Percentiles rank a stretch among this genome's conserved stretches.
Conservation (phyloP, 208 protist species). For the Zelonia costaricensis region DNA sequence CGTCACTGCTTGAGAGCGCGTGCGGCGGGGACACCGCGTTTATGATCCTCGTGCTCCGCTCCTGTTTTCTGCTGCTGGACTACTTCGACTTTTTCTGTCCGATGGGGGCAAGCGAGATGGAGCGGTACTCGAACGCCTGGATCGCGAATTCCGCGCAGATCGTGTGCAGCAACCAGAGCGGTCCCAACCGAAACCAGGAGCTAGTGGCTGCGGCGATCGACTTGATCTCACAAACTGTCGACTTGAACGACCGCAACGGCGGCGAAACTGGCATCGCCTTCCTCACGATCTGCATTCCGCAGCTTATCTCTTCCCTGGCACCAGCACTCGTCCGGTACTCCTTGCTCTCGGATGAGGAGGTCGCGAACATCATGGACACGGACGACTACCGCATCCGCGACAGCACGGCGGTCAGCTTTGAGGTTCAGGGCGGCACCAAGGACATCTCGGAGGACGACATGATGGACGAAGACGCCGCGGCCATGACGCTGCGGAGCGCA, state of each 20-base stretch:
- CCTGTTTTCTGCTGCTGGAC: slow-evolving; percentile 77
- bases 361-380: slow-evolving; percentile 62
- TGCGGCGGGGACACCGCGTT: slow-evolving; percentile 59
- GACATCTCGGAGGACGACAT: slow-evolving; percentile 76
- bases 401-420: slow-evolving; percentile 42
- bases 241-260: slow-evolving; percentile 59
- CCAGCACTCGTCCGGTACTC: slow-evolving; percentile 58
- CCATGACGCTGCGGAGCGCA: slow-evolving; percentile 73
- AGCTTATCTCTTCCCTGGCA: slow-evolving; percentile 39
- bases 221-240: slow-evolving; percentile 53
- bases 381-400: slow-evolving; percentile 83
- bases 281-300: slow-evolving; percentile 42
- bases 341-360: slow-evolving; percentile 74
- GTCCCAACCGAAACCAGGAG: slow-evolving; percentile 41
- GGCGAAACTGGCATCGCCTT: slow-evolving; percentile 51
- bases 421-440: slow-evolving; percentile 42
- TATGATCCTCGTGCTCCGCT: slow-evolving; percentile 62
- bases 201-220: slow-evolving; percentile 68
- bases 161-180: slow-evolving; percentile 31
- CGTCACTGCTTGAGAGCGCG: slow-evolving; percentile 50
- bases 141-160: slow-evolving; percentile 48
- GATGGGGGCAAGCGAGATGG: slow-evolving; percentile 34
- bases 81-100: slow-evolving; percentile 80
- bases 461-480: slow-evolving; percentile 67
- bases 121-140: slow-evolving; percentile 47